Conservation (phyloP, 345 rosid genomes). For the Linum lewisii region DNA sequence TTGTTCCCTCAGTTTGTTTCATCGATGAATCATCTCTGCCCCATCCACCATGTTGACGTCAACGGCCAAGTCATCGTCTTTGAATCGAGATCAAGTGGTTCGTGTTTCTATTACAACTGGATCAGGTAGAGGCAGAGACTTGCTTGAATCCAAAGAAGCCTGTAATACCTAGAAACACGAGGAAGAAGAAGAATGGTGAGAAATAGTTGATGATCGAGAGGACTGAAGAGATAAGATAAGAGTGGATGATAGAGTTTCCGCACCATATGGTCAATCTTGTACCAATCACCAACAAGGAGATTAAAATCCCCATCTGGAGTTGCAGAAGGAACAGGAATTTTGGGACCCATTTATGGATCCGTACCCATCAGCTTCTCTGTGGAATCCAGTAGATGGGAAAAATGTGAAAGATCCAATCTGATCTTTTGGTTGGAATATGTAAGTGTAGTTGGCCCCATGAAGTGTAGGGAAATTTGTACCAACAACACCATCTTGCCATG, state of each 20-base stretch:
- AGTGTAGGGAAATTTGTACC: slow-evolving; percentile 38
- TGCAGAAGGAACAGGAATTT: slow-evolving; percentile 49
- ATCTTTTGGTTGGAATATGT: slow-evolving; percentile 33
- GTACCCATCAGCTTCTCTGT: slow-evolving; percentile 37
- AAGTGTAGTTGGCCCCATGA: slow-evolving; percentile 30
- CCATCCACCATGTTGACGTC: too few species aligned
- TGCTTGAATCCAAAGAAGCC: background rate
- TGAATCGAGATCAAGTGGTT: too few species aligned
- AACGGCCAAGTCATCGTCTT: too few species aligned
- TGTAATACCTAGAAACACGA: background rate
- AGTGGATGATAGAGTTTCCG: too few species aligned
- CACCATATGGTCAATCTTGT: slow-evolving; percentile 31
- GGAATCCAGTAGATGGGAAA: slow-evolving; percentile 31
- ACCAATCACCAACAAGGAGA: slow-evolving; percentile 60
- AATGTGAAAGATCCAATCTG: slow-evolving; percentile 34
- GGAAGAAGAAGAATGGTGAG: background rate
- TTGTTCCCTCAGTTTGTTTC: too few species aligned
- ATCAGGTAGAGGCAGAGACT: slow-evolving; percentile 19
- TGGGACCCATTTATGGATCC: slow-evolving; percentile 45
- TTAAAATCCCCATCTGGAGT: slow-evolving; percentile 52
- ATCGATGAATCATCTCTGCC: too few species aligned
- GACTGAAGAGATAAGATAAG: background rate
- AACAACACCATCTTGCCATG: slow-evolving; percentile 45
- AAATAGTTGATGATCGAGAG: too few species aligned
- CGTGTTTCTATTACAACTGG: too few species aligned